These are phyloP conservation scores for Ploettnerulaceae sp. DNA, from an alignment of 2,329 filamentous ascomycete species.

Conservation along the genomic window DNA sequence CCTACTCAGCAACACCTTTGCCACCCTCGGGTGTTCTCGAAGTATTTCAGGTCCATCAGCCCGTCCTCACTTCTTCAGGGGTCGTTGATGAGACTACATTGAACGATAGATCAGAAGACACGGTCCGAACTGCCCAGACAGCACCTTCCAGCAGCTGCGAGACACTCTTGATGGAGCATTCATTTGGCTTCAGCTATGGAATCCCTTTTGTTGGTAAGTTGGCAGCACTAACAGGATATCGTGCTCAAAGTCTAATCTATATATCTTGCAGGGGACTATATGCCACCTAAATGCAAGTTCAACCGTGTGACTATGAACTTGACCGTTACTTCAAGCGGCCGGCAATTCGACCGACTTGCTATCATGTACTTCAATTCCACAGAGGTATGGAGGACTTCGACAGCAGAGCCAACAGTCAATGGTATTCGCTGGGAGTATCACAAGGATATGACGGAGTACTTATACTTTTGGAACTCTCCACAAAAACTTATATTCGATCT, in stretches of 20 bases:
- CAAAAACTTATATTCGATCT: slow-evolving; percentile 79
- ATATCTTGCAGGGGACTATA: slow-evolving; percentile 51
- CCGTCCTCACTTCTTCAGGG: slow-evolving; percentile 50
- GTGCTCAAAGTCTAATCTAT: background rate
- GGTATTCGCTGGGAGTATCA: slow-evolving; percentile 73
- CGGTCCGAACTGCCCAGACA: slow-evolving; percentile 23
- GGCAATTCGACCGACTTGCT: slow-evolving; percentile 72
- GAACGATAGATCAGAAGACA: slow-evolving; percentile 27
- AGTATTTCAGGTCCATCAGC: slow-evolving; percentile 66
- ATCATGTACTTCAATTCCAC: slow-evolving; percentile 71
- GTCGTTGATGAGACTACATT: slow-evolving; percentile 36
- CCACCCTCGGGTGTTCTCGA: slow-evolving; percentile 42
- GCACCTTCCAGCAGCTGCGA: slow-evolving; percentile 40
- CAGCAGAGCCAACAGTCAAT: slow-evolving; percentile 66
- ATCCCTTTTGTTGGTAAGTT: slow-evolving; percentile 64
- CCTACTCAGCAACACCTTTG: slow-evolving; percentile 24
- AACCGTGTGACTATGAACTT: slow-evolving; percentile 73
- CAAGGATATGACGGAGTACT: slow-evolving; percentile 73
- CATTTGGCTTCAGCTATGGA: slow-evolving; percentile 70
- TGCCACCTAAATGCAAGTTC: slow-evolving; percentile 64
- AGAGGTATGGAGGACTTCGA: slow-evolving; percentile 80
- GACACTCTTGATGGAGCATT: slow-evolving; percentile 62
- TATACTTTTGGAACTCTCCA: slow-evolving; percentile 60
- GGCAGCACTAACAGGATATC: background rate
- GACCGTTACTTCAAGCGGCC: slow-evolving; percentile 64